Evolutionary conservation across 768 basidiomycete genomes (phyloP).

Genomic region (Grammothele lineata): DNA sequence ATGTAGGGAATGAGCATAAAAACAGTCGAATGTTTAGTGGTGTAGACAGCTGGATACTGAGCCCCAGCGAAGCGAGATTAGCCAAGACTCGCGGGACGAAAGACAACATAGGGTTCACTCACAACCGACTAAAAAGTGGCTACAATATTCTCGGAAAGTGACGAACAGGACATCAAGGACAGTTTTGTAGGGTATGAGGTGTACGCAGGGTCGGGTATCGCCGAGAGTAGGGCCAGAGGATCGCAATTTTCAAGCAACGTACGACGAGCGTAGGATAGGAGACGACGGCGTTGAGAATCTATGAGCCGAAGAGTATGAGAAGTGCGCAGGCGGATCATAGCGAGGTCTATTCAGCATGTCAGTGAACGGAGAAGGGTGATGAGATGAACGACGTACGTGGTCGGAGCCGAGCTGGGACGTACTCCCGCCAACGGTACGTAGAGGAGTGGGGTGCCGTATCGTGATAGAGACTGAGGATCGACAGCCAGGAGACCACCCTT

Average conservation of each 20-base stretch:
- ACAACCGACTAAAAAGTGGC: no score
- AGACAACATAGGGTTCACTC: no score
- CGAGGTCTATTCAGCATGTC: constrained; percentile 2
- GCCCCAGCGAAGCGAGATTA: no score
- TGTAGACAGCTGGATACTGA: no score
- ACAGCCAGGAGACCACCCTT: constrained; percentile 15
- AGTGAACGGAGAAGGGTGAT: not conserved
- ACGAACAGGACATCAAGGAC: no score
- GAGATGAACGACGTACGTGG: constrained; percentile 11
- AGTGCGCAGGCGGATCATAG: constrained; percentile 3
- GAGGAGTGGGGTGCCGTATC: constrained; percentile 14
- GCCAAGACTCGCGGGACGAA: no score
- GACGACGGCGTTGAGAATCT: constrained; percentile 2
- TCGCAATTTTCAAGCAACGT: not conserved
- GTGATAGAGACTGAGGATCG: constrained; percentile 11
- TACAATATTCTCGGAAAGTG: no score
- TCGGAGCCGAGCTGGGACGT: constrained; percentile 25
- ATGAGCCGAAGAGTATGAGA: not conserved
- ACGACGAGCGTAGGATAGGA: constrained; percentile 1
- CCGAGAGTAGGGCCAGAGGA: no score
- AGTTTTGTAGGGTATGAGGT: no score
- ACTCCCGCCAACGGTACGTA: constrained; percentile 17
- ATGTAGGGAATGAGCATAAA: no score
- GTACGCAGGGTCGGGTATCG: no score
- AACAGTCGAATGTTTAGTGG: no score